Evolutionary conservation across 2,329 filamentous ascomycete species (phyloP), one percentile per base, ranked within the genome.

Genomic region (Phoma sp.): DNA sequence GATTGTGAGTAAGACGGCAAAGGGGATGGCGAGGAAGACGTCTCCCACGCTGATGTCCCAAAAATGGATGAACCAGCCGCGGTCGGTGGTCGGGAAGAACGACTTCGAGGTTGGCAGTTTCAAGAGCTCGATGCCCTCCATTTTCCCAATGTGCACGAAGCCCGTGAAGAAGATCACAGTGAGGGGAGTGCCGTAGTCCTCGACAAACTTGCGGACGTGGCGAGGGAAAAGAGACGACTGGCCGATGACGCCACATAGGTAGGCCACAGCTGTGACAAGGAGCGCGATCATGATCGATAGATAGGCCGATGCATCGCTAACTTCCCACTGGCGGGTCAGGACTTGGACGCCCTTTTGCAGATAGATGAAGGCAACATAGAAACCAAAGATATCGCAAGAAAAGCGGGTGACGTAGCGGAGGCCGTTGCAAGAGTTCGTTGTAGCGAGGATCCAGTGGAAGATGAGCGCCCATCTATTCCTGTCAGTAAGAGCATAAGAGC

Each of bases 351-450:
- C 92, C 76, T 96, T 96, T 70, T 96, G 91, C 19, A 96, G 82
- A 72, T 96, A 96, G 74, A 96, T 94, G 71, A 90, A 92, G 52
- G 92, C 92, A 43, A 96, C 92, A 72, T 96, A 96, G 78, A 96
- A 96, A 45, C 92, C 92, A 64, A 96, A 96, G 68, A 94, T 95
- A 74, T 96, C 92, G 77, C 92, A 96, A 22, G 91, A 92, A 72
- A 96, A 96, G 13, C 91, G 85, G 1, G 92, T 96, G 21, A 96
- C 92, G 74, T 93, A 96, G 69, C 87, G 88, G n/a, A 96, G 81
- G 68, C 84, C 89, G 75, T 96, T 95, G 80, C 92, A 96, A 1
- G 91, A 87, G 73, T 96, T 96, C 10, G 90, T 91, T 51, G 91
- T 80, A 43, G 92, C 92, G 12, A 96, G 83, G 37, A 92, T 79